phyloP scores from a whole-genome alignment of 1,284 basidiomycete species.

The Porogramme epimiltina region DNA sequence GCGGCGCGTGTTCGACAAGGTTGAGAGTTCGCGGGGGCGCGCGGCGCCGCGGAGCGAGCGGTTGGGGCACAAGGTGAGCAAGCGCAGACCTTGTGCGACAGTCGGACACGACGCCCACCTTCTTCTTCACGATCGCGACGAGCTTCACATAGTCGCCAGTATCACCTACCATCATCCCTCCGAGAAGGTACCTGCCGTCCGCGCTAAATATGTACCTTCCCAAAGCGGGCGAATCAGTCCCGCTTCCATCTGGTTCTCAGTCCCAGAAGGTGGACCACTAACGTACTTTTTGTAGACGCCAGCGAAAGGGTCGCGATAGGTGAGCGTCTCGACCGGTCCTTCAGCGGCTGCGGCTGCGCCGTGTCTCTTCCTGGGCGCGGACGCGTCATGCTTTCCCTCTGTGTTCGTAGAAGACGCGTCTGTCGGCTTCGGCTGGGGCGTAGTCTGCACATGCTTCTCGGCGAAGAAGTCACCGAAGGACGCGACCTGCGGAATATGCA shows the following conservation, averaged over 20 bases:
- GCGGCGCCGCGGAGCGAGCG: background rate
- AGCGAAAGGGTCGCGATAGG: constrained; percentile 75
- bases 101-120: constrained; percentile 34
- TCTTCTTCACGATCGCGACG: constrained; percentile 73
- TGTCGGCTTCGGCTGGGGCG: background rate
- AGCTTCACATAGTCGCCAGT: constrained; percentile 73
- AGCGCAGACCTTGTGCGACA: background rate
- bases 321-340: constrained; percentile 61
- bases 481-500: constrained; percentile 45
- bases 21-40: too few species aligned
- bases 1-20: background rate
- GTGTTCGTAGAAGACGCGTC: background rate
- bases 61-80: too few species aligned
- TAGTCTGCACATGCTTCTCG: constrained; percentile 44
- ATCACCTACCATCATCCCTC: constrained; percentile 85
- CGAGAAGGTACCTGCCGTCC: constrained; percentile 74
- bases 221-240: background rate
- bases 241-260: too few species aligned
- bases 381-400: constrained; percentile 24
- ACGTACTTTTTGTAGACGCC: constrained; percentile 66
- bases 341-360: constrained; percentile 33
- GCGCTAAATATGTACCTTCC: constrained; percentile 66
- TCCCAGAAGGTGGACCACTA: background rate
- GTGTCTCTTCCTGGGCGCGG: constrained; percentile 30
- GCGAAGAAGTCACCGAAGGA: constrained; percentile 81